Evolutionary conservation across 1,139 yeast genomes (phyloP).

Genomic region (Candida labiduridarum): DNA sequence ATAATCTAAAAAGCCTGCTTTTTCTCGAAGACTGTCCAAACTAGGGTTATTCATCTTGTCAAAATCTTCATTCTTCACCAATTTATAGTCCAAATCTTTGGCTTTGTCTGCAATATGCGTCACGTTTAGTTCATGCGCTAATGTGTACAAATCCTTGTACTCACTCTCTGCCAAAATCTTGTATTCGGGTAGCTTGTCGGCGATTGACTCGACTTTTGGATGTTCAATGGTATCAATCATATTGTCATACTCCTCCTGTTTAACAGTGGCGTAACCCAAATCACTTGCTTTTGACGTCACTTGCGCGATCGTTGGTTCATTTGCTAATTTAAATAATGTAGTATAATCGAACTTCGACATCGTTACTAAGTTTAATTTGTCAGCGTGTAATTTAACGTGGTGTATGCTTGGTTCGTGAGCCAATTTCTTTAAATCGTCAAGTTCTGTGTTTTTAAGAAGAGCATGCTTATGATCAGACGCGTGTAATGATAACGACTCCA

Average conservation of each 20-base stretch:
- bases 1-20: conserved; percentile 14
- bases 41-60: conserved; percentile 18
- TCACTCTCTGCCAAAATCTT: conserved; percentile 26
- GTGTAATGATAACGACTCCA: conserved; percentile 28
- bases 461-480: conserved; percentile 14
- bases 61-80: conserved; percentile 20
- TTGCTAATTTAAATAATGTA: conserved; percentile 34
- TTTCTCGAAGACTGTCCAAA: conserved; percentile 13
- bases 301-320: conserved; percentile 35
- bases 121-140: conserved; percentile 13
- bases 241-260: conserved; percentile 22
- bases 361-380: conserved; percentile 36
- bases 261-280: conserved; percentile 22
- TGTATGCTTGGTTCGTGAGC: conserved; percentile 36
- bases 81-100: conserved; percentile 14
- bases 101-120: conserved; percentile 18
- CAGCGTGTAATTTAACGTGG: conserved; percentile 40
- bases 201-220: conserved; percentile 26
- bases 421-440: conserved; percentile 21
- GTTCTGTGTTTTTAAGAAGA: conserved; percentile 17
- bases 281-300: conserved; percentile 23
- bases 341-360: conserved; percentile 38
- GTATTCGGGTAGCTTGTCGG: conserved; percentile 16
- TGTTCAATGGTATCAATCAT: conserved; percentile 16
- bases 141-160: conserved; percentile 14